These are phyloP conservation scores for Cercospora beticola DNA, from an alignment of 2,329 filamentous ascomycete species.

Conservation along the genomic window DNA sequence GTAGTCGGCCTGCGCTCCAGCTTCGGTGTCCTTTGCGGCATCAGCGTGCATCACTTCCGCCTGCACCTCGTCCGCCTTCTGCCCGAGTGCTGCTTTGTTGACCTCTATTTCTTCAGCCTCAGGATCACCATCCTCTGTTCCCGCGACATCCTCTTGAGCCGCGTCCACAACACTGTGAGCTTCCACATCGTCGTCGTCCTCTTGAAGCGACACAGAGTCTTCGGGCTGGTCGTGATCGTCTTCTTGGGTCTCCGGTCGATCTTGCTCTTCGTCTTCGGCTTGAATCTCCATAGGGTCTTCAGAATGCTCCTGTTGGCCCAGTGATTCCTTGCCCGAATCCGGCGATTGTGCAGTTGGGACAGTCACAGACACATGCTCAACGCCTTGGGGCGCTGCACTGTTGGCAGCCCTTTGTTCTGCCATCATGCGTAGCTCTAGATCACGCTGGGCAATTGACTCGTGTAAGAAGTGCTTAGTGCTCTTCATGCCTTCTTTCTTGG, in stretches of 20 bases:
- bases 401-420: background rate
- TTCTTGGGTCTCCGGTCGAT: background rate
- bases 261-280: background rate
- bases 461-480: constrained; percentile 8
- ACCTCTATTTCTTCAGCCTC: background rate
- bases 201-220: background rate
- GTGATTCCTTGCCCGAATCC: background rate
- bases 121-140: background rate
- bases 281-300: background rate
- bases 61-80: background rate
- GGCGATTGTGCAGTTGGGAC: background rate
- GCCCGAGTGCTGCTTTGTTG: background rate
- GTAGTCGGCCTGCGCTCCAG: background rate
- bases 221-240: background rate
- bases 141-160: background rate
- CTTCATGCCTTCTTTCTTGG: constrained; percentile 1
- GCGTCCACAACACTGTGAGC: background rate
- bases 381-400: background rate
- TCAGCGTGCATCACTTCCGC: background rate
- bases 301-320: background rate
- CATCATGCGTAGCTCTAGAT: constrained; percentile 2
- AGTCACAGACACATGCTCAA: background rate
- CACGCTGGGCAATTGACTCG: constrained; percentile 5
- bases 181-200: background rate
- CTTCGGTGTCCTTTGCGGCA: background rate